phyloP scores from a whole-genome alignment of 2,329 filamentous ascomycete genomes.

The Ceratocystis papillata region DNA sequence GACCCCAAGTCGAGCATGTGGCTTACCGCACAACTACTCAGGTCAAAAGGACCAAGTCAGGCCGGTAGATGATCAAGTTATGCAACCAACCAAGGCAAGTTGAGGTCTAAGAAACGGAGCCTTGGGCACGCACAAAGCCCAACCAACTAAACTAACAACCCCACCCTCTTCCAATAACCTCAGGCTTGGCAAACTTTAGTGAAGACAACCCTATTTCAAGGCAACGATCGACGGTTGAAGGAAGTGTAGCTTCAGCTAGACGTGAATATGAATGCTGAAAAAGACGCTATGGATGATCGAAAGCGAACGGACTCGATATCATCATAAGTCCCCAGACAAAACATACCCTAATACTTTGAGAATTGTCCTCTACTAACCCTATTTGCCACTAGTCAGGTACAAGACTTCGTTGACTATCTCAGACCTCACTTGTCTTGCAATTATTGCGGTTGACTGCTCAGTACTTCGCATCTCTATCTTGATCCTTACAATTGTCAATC shows the following conservation, averaged over 20 bases:
- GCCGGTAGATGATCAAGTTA: no score
- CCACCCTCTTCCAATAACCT: background rate
- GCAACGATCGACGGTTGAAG: constrained; percentile 10
- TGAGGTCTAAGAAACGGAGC: background rate
- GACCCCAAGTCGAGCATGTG: no score
- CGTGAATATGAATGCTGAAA: background rate
- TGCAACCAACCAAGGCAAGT: background rate
- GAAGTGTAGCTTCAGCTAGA: constrained; percentile 10
- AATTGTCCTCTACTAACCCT: background rate
- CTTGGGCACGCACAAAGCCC: background rate
- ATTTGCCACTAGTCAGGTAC: constrained; percentile 1
- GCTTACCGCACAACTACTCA: no score
- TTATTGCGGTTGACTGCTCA: background rate
- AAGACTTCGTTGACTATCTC: background rate
- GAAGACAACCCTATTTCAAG: background rate
- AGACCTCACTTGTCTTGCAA: background rate
- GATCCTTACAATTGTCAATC: background rate
- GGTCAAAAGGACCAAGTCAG: no score
- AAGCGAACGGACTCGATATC: no score
- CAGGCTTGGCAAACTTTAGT: background rate
- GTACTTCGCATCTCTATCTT: background rate
- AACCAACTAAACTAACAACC: background rate
- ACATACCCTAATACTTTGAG: background rate
- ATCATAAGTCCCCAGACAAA: background rate
- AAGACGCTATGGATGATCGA: background rate